A percentile compares a stretch with the other conserved stretches of the same genome.
Conservation (phyloP, 2,329 filamentous ascomycete species). For the Calonectria pseudoturangicola region DNA sequence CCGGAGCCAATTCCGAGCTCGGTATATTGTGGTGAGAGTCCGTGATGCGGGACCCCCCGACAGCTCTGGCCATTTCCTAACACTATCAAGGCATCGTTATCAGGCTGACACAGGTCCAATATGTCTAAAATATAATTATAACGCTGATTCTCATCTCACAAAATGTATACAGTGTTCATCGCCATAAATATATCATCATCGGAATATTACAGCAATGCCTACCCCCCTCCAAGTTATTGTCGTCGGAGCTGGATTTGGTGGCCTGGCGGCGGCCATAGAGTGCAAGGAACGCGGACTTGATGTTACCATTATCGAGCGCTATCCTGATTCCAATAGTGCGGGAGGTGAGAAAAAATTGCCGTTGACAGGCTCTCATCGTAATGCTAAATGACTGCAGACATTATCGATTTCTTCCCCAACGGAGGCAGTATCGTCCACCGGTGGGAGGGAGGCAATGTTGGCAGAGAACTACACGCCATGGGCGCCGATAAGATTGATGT, state of each 20-base stretch:
- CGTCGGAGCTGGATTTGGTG: conserved; percentile 23
- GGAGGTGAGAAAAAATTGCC: background rate
- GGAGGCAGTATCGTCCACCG: background rate
- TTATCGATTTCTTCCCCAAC: conserved; percentile 9
- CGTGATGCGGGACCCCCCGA: background rate
- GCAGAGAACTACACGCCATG: conserved; percentile 22
- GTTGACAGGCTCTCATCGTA: background rate
- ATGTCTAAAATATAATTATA: background rate
- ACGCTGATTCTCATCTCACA: background rate
- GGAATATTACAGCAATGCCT: background rate
- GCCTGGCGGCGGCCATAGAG: background rate
- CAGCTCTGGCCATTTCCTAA: background rate
- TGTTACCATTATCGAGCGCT: background rate
- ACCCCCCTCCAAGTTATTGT: background rate
- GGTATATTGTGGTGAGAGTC: background rate
- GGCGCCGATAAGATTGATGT: conserved; percentile 21
- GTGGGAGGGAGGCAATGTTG: conserved; percentile 19
- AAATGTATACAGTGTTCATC: background rate
- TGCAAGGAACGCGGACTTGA: background rate
- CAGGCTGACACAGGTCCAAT: background rate
- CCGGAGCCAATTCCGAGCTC: background rate
- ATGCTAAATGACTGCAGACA: background rate
- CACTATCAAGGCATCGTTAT: background rate
- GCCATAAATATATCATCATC: background rate
- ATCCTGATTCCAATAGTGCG: conserved; percentile 3